These are phyloP conservation scores for Tolypocladium cylindrosporum DNA, from an alignment of 2,329 filamentous ascomycete species.

Conservation along the genomic window DNA sequence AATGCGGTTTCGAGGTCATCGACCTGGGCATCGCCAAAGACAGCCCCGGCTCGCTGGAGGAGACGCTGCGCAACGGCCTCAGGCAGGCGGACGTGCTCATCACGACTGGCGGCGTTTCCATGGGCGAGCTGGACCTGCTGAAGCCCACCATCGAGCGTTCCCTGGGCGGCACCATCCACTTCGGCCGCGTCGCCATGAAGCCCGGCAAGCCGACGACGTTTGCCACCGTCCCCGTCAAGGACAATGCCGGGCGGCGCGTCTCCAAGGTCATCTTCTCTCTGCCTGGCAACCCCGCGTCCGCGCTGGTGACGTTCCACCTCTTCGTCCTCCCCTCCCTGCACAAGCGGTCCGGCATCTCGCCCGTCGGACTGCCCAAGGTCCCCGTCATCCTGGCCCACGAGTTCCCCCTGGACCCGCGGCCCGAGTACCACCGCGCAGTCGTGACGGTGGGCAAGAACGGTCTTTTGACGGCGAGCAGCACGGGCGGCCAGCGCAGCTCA, in stretches of 20 bases:
- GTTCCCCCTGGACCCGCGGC: slow-evolving; percentile 65
- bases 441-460: slow-evolving; percentile 60
- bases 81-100: slow-evolving; percentile 71
- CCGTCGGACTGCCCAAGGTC: slow-evolving; percentile 60
- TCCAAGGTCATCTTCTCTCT: slow-evolving; percentile 75
- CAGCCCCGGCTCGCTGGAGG: slow-evolving; percentile 63
- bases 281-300: slow-evolving; percentile 88
- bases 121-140: slow-evolving; percentile 94
- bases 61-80: slow-evolving; percentile 65
- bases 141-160: slow-evolving; percentile 91
- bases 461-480: slow-evolving; percentile 63
- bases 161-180: slow-evolving; percentile 88
- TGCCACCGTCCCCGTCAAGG: slow-evolving; percentile 67
- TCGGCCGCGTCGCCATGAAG: slow-evolving; percentile 95
- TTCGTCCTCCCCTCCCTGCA: slow-evolving; percentile 87
- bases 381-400: slow-evolving; percentile 63
- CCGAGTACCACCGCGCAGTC: slow-evolving; percentile 84
- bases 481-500: slow-evolving; percentile 83
- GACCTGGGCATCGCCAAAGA: slow-evolving; percentile 83
- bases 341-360: slow-evolving; percentile 58
- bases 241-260: slow-evolving; percentile 45
- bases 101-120: slow-evolving; percentile 89
- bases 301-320: slow-evolving; percentile 85
- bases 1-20: slow-evolving; percentile 67
- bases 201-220: slow-evolving; percentile 97